These are phyloP conservation scores for Grigorovia yakushimaensis DNA, from an alignment of 805 yeast genomes.

Conservation along the genomic window DNA sequence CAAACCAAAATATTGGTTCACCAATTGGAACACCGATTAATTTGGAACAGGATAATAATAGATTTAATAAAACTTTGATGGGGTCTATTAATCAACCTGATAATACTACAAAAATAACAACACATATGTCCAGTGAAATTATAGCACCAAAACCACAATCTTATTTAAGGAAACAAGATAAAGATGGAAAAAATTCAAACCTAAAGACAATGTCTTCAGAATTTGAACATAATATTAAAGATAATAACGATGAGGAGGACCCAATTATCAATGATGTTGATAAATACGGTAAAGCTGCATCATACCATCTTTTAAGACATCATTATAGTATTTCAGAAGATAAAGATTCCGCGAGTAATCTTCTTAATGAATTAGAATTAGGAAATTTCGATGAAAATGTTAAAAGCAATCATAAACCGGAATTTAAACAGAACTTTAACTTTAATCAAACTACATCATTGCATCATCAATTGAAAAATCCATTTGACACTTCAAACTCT, in stretches of 20 bases:
- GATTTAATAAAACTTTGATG: neutral
- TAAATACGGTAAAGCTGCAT: neutral
- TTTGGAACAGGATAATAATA: neutral
- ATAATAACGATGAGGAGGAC: neutral
- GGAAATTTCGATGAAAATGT: neutral
- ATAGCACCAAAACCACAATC: neutral
- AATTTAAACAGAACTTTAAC: neutral
- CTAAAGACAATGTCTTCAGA: no score
- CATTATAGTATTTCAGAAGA: conserved; percentile 22
- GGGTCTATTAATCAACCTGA: neutral
- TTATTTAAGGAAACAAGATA: neutral
- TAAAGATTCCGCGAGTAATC: conserved; percentile 16
- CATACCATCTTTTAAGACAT: conserved; percentile 18
- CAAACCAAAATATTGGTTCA: conserved; percentile 4
- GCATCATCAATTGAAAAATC: neutral
- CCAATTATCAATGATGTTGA: neutral
- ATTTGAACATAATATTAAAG: no score
- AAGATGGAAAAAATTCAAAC: neutral
- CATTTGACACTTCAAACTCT: neutral
- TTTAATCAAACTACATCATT: neutral
- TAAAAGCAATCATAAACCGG: neutral
- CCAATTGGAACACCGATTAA: conserved; percentile 15
- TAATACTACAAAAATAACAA: neutral
- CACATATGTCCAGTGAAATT: neutral
- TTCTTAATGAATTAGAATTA: conserved; percentile 14